Base-by-base conservation (phyloP, 768 basidiomycete species). In the Kondoa subrosea region DNA sequence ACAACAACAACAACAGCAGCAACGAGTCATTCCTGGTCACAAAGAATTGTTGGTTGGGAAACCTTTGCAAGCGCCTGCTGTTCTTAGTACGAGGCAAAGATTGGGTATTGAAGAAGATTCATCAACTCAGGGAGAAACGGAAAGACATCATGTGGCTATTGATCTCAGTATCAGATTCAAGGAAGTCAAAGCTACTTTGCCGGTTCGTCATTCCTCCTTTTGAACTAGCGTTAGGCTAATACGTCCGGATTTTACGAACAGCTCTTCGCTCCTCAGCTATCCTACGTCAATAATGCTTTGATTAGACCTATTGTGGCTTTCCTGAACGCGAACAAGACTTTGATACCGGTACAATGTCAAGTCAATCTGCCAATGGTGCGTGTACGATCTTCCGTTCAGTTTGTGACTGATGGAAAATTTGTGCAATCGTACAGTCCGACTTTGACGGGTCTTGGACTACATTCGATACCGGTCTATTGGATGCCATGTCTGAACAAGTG, bases 391-490 rank as follows among this genome's bases (percentile, higher is more conserved):
- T 59, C 61, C n/a, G 21, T 27, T 25, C 31, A 29, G 27, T 26
- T n/a, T 61, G 15, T 64, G 60, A n/a, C 34, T 34, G 50, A 16
- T 61, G n/a, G n/a, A 32, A 30, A 27, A 30, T 26, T n/a, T 33
- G n/a, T 30, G n/a, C 57, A 31, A 17, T n/a, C 29, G 40, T 21
- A 50, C 40, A 50, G 40, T 80, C 77, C 66, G 89, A 95, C 69
- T 99, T 96, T 75, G 90, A 97, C 77, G 95, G 95, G 2, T 84
- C 90, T 26, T 97, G 91, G 92, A 97, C 90, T 66, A 88, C 72
- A 70, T 69, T 70, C 68, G n/a, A 76, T 90, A 89, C 90, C 76
- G 93, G 92, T 26, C 81, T 99, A 63, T 87, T 92, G 81, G 87
- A 91, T 71, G 87, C 87, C 68, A 87, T 95, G 60, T 87, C 91